Evolutionary conservation across 805 yeast species (phyloP).

Genomic region (Myxozyma lipomycoides): DNA sequence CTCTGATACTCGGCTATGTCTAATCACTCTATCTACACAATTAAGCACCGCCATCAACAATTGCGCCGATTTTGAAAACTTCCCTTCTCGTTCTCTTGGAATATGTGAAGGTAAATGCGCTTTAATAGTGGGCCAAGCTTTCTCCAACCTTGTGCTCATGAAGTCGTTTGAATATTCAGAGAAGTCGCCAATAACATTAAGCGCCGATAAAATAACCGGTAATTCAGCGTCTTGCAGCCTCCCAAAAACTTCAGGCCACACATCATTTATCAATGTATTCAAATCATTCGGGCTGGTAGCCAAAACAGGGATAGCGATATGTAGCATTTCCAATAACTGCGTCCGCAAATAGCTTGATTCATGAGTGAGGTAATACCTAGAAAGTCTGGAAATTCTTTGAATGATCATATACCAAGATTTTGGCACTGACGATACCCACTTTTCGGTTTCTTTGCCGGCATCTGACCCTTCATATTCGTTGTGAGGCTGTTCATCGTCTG

Average conservation of each 20-base stretch:
- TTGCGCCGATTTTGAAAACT: conserved; percentile 19
- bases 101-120: conserved; percentile 11
- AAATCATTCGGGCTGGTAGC: conserved; percentile 47
- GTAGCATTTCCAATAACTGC: conserved; percentile 52
- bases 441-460: conserved; percentile 37
- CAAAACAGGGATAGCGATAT: conserved; percentile 48
- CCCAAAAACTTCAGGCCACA: conserved; percentile 48
- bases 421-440: conserved; percentile 71
- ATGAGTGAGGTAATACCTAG: conserved; percentile 66
- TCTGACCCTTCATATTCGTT: conserved; percentile 3
- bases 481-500: neutral
- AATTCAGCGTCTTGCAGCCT: conserved; percentile 36
- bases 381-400: conserved; percentile 60
- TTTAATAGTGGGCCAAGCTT: conserved; percentile 12
- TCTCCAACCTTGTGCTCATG: conserved; percentile 36
- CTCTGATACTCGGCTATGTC: conserved; percentile 15
- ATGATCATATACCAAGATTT: conserved; percentile 54
- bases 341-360: conserved; percentile 54
- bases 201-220: conserved; percentile 34
- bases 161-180: conserved; percentile 36
- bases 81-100: conserved; percentile 24
- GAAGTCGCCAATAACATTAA: conserved; percentile 33
- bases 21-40: conserved; percentile 9
- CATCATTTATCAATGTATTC: conserved; percentile 49
- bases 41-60: conserved; percentile 9